Evolutionary conservation across 208 protist species (phyloP), one percentile per base, ranked within the genome.

Genomic region (Leishmania tarentolae): DNA sequence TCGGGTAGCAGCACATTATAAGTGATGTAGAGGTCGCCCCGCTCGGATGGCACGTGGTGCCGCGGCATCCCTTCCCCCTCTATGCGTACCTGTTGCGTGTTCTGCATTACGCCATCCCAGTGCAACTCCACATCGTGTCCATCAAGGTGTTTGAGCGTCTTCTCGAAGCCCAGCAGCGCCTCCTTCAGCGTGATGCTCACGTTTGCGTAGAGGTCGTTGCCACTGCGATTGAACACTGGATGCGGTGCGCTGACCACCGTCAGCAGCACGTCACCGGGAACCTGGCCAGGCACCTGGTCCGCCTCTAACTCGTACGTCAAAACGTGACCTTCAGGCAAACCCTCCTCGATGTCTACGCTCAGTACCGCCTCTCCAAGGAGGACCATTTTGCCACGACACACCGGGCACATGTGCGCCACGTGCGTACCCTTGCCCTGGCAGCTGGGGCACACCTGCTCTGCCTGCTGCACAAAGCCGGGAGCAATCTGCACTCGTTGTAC

Each of bases 21-120:
- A 44, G 87, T 88, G 75, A 98, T 90, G 82, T 94, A 95, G 13
- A 99, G 86, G 79, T 99, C 94, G 17, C 98, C 98, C 7, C 85
- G 81, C 83, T 98, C 91, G 1, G 93, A 98, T 6, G 95, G 91
- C 52, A 95, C 89, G 77, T 96, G 78, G 53, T 97, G 92, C 40
- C 90, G 85, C 28, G 98, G 98, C 95, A 99, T 98, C 28, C 98
- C 98, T 82, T 98, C 94, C 11, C 96, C 96, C 3, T 42, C 75
- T 6, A 98, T 63, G 69, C 83, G 88, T 47, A 95, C 44, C 76
- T 91, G 90, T 35, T 89, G 85, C 37, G 92, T 90, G 69, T 93
- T 89, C 69, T 89, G 91, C 44, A 93, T 98, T 37, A 98, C 82
- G 21, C 78, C 88, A 1, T 37, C 75, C 35, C 73, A 46, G 24